Base-by-base conservation (phyloP, 352 stramenopile species). In the Albugo candida region DNA sequence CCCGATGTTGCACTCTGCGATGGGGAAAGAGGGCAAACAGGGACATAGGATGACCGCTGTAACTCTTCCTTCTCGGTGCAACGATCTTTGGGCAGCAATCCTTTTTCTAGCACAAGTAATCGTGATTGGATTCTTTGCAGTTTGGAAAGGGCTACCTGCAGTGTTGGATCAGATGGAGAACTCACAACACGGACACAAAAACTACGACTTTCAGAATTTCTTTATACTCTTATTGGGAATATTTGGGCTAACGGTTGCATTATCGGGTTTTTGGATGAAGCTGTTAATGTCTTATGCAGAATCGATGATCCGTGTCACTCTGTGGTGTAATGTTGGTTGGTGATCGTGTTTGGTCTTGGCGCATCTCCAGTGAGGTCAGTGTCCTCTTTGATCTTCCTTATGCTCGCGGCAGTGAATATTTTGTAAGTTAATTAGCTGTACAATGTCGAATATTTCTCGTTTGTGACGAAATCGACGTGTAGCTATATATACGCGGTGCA, bases 281-380 rank as follows among this genome's bases (percentile, higher is more conserved):
- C 53, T 91, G 16, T 54, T 91, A 19, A 83, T 87, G 66, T 51
- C 63, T 18, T 83, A 81, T 55, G 74, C 77, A 3, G 56, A 54
- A 18, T 73, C 66, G 16, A 82, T 91, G 60, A 91, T 91, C 59
- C 53, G 60, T 46, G 70, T 91, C 21, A 75, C 77, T 19, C 60
- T 91, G 11, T 91, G 74, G 74, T 61, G 82, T 42, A 91, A 91
- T 63, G 77, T 87, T 21, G 67, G 49, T 54, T 87, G 45, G 62
- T 82, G 34, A 53, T 87, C 36, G 61, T 55, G 18, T 83, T 83
- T 44, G 77, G 74, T 6, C 38, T 81, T 36, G 47, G 62, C 14
- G 74, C 68, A 19, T 76, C 87, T 43, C 62, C 63, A 11, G 72
- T 78, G 17, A 81, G 74, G 35, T 57, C 63, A 0, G 67, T 83